phyloP scores from a whole-genome alignment of 805 yeast species.

The Priceomyces castillae region DNA sequence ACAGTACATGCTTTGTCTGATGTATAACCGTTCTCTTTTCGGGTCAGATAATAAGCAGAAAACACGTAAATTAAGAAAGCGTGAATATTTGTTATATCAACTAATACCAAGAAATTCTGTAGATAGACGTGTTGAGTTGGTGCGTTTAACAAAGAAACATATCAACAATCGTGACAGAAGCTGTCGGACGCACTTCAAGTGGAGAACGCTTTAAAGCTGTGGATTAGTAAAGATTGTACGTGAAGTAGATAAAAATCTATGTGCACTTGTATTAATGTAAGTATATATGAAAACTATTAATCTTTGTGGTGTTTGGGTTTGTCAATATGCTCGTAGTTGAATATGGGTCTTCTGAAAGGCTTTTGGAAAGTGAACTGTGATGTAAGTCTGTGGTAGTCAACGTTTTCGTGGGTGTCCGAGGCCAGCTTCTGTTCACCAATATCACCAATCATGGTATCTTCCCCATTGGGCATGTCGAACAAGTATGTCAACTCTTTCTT shows the following conservation, averaged over 20 bases:
- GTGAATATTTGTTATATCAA: too few relatives aligned
- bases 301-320: slow-evolving; percentile 19
- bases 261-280: background rate
- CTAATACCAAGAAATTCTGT: too few relatives aligned
- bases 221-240: too few relatives aligned
- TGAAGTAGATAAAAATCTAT: background rate
- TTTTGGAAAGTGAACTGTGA: slow-evolving; percentile 19
- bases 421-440: slow-evolving; percentile 15
- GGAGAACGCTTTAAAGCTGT: too few relatives aligned
- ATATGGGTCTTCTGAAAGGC: slow-evolving; percentile 25
- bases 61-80: too few relatives aligned
- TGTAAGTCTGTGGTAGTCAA: slow-evolving; percentile 20
- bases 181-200: too few relatives aligned
- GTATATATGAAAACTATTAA: background rate
- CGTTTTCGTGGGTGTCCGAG: slow-evolving; percentile 12
- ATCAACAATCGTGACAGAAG: too few relatives aligned
- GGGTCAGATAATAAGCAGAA: too few relatives aligned
- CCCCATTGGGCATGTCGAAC: slow-evolving; percentile 20
- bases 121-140: too few relatives aligned
- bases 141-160: too few relatives aligned
- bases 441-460: slow-evolving; percentile 20
- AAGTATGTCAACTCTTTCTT: slow-evolving; percentile 19
- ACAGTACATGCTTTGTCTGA: too few relatives aligned
- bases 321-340: slow-evolving; percentile 26
- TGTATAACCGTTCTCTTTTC: too few relatives aligned